Base-by-base conservation (phyloP, 257 asterid genomes). In the Solanum clarkiae region DNA sequence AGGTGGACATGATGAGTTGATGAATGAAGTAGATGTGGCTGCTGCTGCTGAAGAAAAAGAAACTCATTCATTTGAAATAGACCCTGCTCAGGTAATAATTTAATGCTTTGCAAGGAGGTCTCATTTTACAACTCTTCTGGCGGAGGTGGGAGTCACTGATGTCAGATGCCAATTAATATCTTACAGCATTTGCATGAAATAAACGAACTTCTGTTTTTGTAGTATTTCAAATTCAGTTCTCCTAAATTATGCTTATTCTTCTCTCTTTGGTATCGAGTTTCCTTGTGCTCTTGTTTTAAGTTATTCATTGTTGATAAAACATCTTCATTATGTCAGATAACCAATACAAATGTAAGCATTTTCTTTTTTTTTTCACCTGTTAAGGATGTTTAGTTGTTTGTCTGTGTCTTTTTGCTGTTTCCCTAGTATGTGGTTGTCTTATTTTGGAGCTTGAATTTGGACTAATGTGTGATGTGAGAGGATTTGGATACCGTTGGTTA, bases 31-130 rank as follows among this genome's bases (percentile, higher is more conserved):
- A 26, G 98, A 95, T 85, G 85, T 97, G 91, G 98, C 98, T 22
- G 98, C 98, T 89, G 99, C 91, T 77, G 95, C 98, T 88, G 98
- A 94, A 93, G 98, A 97, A 90, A 97, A 92, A 91, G 99, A 95
- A 91, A 97, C 98, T 57, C 99, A 93, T 90, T 86, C 98, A 18
- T 95, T 97, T 89, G 98, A 97, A 89, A 90, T 97, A 86, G 95
- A 94, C 86, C 98, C 98, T 89, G 90, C 94, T 82, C 99, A 95
- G 98, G 99, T 95, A 80, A 63, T 82, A 53, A 17, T 8, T 20
- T 29, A 77, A 53, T 53, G 83, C 49, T 26, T 79, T 53, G 65
- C 11, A 54, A 32, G 1, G 53, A 51, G 49, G 65, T 29, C 66
- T 53, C 49, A 3, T 26, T 29, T 75, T 53, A 79, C 65, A 53